Conservation (phyloP, 2,329 filamentous ascomycete species). For the Triangularia setosa region DNA sequence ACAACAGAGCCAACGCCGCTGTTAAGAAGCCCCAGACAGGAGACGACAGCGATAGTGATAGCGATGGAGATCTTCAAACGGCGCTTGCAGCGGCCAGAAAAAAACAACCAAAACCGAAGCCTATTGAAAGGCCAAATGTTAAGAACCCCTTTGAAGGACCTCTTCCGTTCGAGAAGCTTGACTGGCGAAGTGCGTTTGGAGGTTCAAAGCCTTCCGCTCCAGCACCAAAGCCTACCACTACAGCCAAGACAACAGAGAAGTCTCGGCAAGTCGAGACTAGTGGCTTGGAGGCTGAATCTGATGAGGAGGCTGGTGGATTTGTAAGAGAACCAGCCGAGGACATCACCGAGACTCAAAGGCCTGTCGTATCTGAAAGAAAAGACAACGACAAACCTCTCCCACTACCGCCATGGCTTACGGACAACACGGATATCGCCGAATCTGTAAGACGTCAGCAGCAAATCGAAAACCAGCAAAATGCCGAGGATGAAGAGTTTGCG, state of each 20-base stretch:
- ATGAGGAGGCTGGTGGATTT: slow-evolving; percentile 63
- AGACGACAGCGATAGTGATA: slow-evolving; percentile 40
- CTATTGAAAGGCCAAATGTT: slow-evolving; percentile 41
- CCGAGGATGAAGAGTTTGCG: slow-evolving; percentile 56
- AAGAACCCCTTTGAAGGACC: slow-evolving; percentile 67
- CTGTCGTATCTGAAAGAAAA: slow-evolving; percentile 27
- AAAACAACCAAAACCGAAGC: slow-evolving; percentile 44
- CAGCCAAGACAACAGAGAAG: slow-evolving; percentile 31
- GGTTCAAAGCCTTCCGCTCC: slow-evolving; percentile 20
- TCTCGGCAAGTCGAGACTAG: slow-evolving; percentile 22
- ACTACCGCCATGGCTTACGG: slow-evolving; percentile 71
- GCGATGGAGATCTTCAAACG: slow-evolving; percentile 75
- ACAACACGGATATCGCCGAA: slow-evolving; percentile 62
- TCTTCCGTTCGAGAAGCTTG: slow-evolving; percentile 84
- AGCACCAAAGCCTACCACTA: neutral
- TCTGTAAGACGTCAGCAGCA: slow-evolving; percentile 56
- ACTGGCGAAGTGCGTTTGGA: slow-evolving; percentile 61
- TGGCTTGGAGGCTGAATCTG: slow-evolving; percentile 29
- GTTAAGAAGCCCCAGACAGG: slow-evolving; percentile 46
- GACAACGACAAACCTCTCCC: slow-evolving; percentile 49
- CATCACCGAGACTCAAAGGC: slow-evolving; percentile 21
- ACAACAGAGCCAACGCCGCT: slow-evolving; percentile 64
- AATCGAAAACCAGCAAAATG: slow-evolving; percentile 57
- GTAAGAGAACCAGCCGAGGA: slow-evolving; percentile 42
- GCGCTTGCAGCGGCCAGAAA: slow-evolving; percentile 69